Evolutionary conservation across 768 basidiomycete genomes (phyloP).

Genomic region (Collybia sp.): DNA sequence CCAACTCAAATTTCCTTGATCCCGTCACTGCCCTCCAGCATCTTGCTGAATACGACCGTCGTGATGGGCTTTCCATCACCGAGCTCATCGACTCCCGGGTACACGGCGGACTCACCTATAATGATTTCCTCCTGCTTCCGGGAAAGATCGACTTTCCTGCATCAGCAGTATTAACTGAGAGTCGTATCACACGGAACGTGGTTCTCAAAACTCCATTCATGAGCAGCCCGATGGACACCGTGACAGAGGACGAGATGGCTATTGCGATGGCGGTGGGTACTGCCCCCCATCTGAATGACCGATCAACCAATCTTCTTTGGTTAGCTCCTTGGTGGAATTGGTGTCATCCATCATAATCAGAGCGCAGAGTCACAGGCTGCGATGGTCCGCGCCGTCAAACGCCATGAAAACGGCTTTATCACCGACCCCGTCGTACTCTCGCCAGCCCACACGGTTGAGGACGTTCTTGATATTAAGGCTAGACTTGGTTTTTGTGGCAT

Average conservation of each 20-base stretch:
- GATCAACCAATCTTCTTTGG: slow-evolving; percentile 9
- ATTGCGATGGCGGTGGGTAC: slow-evolving; percentile 82
- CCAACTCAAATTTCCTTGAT: too few relatives aligned
- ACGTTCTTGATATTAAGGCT: slow-evolving; percentile 91
- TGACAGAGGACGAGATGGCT: slow-evolving; percentile 93
- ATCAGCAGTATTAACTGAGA: slow-evolving; percentile 75
- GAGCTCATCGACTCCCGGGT: slow-evolving; percentile 86
- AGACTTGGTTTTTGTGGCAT: slow-evolving; percentile 93
- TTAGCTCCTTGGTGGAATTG: slow-evolving; percentile 90
- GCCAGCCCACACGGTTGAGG: slow-evolving; percentile 72
- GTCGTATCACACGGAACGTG: slow-evolving; percentile 86
- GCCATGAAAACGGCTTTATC: slow-evolving; percentile 99
- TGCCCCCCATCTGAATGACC: slow-evolving; percentile 5
- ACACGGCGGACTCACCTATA: slow-evolving; percentile 95
- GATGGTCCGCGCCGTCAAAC: slow-evolving; percentile 97
- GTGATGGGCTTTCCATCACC: slow-evolving; percentile 79
- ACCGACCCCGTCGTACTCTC: slow-evolving; percentile 88
- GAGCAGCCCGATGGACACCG: slow-evolving; percentile 99
- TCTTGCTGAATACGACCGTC: slow-evolving; percentile 62
- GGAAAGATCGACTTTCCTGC: slow-evolving; percentile 95
- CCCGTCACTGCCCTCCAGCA: slow-evolving; percentile 70
- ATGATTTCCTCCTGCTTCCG: slow-evolving; percentile 92
- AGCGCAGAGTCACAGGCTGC: slow-evolving; percentile 79
- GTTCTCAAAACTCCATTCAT: slow-evolving; percentile 92
- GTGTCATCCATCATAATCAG: slow-evolving; percentile 98